Conservation (phyloP, 768 basidiomycete species). For the Mycena vulgaris region DNA sequence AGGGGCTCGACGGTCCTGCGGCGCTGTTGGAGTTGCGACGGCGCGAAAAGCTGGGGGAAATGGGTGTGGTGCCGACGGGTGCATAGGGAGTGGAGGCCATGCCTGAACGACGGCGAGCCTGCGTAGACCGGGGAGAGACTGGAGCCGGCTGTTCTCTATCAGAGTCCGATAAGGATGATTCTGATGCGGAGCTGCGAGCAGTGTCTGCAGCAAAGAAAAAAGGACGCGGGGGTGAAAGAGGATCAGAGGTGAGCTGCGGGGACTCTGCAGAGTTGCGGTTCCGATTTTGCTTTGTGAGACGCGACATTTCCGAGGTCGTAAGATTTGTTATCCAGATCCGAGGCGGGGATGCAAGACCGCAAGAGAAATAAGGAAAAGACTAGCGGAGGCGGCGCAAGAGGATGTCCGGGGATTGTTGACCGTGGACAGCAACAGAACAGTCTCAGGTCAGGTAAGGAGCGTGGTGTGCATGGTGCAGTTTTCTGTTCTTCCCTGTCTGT, state of each 20-base stretch:
- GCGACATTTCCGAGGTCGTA: conserved; percentile 13
- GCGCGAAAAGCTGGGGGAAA: conserved; percentile 14
- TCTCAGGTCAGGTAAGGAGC: not conserved
- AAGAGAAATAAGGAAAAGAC: not conserved
- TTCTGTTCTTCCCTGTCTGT: not conserved
- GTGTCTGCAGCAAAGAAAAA: conserved; percentile 23
- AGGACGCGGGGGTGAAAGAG: conserved; percentile 27
- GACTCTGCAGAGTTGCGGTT: conserved; percentile 23
- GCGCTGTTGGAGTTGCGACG: conserved; percentile 4
- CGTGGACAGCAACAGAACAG: not conserved
- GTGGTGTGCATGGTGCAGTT: not conserved
- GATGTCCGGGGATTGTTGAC: not conserved
- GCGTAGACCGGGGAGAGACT: not conserved
- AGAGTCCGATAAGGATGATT: conserved; percentile 32
- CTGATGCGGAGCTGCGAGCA: conserved; percentile 19
- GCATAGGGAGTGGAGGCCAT: conserved; percentile 11
- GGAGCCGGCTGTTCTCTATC: conserved; percentile 16
- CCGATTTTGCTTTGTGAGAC: conserved; percentile 18
- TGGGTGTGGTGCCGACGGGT: conserved; percentile 18
- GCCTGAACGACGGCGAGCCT: conserved; percentile 20
- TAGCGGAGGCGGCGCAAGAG: no score
- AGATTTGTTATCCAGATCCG: not conserved
- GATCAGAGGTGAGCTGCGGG: not conserved
- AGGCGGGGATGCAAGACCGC: not conserved
- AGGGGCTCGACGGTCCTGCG: conserved; percentile 10